Base-by-base conservation (phyloP, 495 filamentous ascomycete genomes). In the Ascobolus immersus region DNA sequence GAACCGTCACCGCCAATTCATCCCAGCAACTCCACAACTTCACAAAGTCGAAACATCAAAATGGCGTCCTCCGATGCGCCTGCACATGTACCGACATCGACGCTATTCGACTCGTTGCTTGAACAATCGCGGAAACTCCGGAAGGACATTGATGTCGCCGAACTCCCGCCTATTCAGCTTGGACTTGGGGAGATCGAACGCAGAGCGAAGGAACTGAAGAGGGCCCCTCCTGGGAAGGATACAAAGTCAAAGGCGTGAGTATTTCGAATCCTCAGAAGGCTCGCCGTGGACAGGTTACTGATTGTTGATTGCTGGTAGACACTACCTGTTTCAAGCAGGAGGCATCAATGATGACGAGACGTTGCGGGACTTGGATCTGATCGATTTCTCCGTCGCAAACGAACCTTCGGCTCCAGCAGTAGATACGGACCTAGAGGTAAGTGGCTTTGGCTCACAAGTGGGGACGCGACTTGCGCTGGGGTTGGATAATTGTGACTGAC, bases 41-140 rank as follows among this genome's bases (percentile, higher is more conserved):
- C n/a, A n/a, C n/a, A n/a, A n/a, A n/a, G n/a, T n/a, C n/a, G n/a
- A n/a, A n/a, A n/a, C n/a, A n/a, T n/a, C n/a, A n/a, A n/a, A n/a
- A 50, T 50, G 47, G 43, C 47, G 19, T 21, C 47, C 23, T 30
- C 42, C 24, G 42, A 49, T 14, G 17, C 42, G 19, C 15, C 30
- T 9, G 37, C 37, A 3, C 46, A 45, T 10, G 37, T 44, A 23
- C 41, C 44, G 10, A 48, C 45, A 4, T 32, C 27, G 21, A 32
- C 33, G 6, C 32, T 49, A 4, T 50, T 50, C 25, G 48, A 41
- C 30, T 49, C 46, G n/a, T 35, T 50, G 17, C 33, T 50, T 21
- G 47, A 50, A 25, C 47, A 50, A 37, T 50, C 47, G 13, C 47
- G 47, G 29, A 49, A 49, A 38, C 46, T 50, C 17, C 47, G 47